Base-by-base conservation (phyloP, 208 protist species). In the Crithidia fasciculata region DNA sequence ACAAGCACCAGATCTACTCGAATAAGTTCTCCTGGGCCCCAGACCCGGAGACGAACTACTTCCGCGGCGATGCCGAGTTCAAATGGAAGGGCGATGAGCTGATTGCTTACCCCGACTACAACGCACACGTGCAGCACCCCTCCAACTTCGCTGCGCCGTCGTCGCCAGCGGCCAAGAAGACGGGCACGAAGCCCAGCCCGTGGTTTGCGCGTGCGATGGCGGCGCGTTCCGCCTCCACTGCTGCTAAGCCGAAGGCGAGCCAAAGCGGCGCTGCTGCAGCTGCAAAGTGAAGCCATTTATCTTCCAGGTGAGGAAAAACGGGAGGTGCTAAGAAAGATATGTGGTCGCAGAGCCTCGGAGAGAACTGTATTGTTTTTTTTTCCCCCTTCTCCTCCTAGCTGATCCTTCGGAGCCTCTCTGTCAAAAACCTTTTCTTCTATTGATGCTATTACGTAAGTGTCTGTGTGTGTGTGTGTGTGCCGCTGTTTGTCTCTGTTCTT, bases 21-120 rank as follows among this genome's bases (percentile, higher is more conserved):
- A 72, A 95, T 78, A 96, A 96, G 67, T 96, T 96, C 74, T 80
- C 80, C 36, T 95, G 90, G 81, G 77, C 86, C 6, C 88, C 87
- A 6, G 76, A 87, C 61, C 92, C 92, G 8, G 79, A 87, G 61
- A 94, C 84, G 41, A 91, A 95, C 76, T 75, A 83, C 52, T 74
- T 79, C 68, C 83, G 87, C 36, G 89, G 92, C 7, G 92, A 96
- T 66, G 84, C 85, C 4, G 92, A 96, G 70, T 94, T 71, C 78
- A 90, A 90, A 74, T 96, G 92, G 92, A 90, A 90, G 68, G 87
- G 88, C 18, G 78, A 89, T 43, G 86, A 95, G 66, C 84, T 87
- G 18, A 92, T 96, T 56, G 78, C 71, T 18, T 96, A 96, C 78
- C 69, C 10, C 18, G 77, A 82, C 19, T 91, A 91, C 80, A 89